phyloP scores from a whole-genome alignment of 441 rosid species.

The Syzygium malaccense region DNA sequence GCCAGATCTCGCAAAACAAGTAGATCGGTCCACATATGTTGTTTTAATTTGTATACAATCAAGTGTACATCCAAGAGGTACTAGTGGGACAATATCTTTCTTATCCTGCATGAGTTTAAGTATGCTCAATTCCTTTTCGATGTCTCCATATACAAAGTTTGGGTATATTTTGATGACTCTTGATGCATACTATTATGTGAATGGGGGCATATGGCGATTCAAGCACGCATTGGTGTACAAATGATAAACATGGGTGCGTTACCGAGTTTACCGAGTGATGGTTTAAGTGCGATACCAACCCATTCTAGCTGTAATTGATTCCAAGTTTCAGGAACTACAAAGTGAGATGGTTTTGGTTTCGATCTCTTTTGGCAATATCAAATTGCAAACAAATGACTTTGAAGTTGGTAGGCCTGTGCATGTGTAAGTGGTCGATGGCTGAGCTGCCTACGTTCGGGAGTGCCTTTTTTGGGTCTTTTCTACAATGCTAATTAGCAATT shows the following conservation, averaged over 20 bases:
- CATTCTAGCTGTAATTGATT: not conserved
- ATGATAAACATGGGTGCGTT: not conserved
- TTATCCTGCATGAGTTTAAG: not conserved
- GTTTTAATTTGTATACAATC: not conserved
- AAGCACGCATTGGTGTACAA: not conserved
- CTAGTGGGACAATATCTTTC: not conserved
- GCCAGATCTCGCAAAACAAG: not conserved
- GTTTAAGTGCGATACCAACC: not conserved
- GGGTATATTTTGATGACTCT: not conserved
- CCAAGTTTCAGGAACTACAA: not conserved
- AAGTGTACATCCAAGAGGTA: not conserved
- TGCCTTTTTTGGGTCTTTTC: not conserved
- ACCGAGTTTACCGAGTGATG: not conserved
- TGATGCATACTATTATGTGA: not conserved
- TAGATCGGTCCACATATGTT: not conserved
- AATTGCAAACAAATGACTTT: not conserved
- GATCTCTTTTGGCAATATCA: not conserved
- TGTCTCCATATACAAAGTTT: not conserved
- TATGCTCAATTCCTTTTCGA: not conserved
- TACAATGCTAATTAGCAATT: not conserved
- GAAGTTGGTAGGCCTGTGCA: not conserved
- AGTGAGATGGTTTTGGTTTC: not conserved
- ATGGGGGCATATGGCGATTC: not conserved
- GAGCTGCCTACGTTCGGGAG: not conserved
- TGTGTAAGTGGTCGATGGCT: not conserved